Evolutionary conservation across 1,284 basidiomycete genomes (phyloP).

Genomic region (Tylopilus sp.): DNA sequence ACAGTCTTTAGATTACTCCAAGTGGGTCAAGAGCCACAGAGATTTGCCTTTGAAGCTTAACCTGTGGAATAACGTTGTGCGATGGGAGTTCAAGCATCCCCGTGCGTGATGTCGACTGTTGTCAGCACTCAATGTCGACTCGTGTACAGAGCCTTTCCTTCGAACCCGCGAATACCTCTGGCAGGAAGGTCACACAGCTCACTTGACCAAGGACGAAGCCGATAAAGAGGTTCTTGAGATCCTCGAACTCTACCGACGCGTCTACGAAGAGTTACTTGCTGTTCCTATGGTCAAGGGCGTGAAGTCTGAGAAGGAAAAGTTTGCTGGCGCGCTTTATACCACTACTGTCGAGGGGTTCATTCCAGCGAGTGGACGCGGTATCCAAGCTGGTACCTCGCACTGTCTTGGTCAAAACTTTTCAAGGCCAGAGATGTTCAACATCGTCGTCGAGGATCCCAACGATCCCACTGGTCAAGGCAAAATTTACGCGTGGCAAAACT

Average conservation of each 20-base stretch:
- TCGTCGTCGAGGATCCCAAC: slow-evolving; percentile 91
- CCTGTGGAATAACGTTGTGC: slow-evolving; percentile 98
- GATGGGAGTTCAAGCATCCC: slow-evolving; percentile 99
- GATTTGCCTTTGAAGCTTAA: slow-evolving; percentile 97
- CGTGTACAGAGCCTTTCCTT: slow-evolving; percentile 85
- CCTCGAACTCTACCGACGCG: slow-evolving; percentile 91
- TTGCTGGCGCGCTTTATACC: slow-evolving; percentile 96
- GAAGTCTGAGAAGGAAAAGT: slow-evolving; percentile 99
- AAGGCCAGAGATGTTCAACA: slow-evolving; percentile 95
- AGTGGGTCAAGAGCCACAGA: slow-evolving; percentile 98
- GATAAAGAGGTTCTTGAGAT: slow-evolving; percentile 91
- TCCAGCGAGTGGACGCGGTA: slow-evolving; percentile 94
- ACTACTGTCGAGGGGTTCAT: slow-evolving; percentile 99
- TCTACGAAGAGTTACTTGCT: slow-evolving; percentile 97
- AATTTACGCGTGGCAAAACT: slow-evolving; percentile 94
- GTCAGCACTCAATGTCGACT: slow-evolving; percentile 2
- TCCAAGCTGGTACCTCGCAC: slow-evolving; percentile 97
- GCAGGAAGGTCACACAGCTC: slow-evolving; percentile 99
- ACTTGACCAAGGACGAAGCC: slow-evolving; percentile 85
- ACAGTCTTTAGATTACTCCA: slow-evolving; percentile 69
- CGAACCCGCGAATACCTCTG: slow-evolving; percentile 99
- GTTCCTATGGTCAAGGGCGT: slow-evolving; percentile 96
- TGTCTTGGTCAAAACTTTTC: slow-evolving; percentile 99
- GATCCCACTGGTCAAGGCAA: slow-evolving; percentile 67
- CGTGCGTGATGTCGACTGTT: slow-evolving; percentile 43